Evolutionary conservation across 345 rosid species (phyloP).

Genomic region (Brassica incana): DNA sequence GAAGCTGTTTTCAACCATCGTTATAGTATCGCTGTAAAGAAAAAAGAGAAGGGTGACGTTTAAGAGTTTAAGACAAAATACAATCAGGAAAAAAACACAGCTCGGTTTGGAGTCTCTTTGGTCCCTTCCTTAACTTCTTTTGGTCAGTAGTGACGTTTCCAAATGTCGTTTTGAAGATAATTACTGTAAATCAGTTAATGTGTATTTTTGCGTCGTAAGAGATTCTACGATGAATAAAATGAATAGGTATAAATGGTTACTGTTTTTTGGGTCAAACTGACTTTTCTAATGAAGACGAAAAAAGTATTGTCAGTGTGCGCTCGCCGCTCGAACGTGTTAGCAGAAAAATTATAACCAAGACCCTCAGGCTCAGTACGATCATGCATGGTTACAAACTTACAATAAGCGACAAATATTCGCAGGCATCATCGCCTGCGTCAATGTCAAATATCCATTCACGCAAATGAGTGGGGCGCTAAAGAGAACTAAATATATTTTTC

Average conservation of each 20-base stretch:
- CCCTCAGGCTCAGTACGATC: background rate
- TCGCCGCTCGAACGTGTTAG: background rate
- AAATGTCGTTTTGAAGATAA: background rate
- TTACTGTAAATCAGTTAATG: background rate
- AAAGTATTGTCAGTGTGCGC: background rate
- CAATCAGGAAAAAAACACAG: background rate
- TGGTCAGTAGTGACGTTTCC: background rate
- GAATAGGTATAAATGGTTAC: background rate
- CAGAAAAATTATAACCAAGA: background rate
- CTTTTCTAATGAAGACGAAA: background rate
- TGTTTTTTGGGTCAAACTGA: background rate
- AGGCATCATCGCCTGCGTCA: background rate
- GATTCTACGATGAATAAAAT: no score
- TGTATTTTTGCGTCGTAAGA: no score
- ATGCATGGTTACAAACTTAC: background rate
- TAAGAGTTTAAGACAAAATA: background rate
- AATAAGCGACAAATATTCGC: background rate
- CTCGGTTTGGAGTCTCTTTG: background rate
- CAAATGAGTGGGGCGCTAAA: background rate
- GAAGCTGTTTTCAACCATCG: slow-evolving; percentile 1
- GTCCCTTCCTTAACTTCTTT: background rate
- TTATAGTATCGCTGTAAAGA: background rate
- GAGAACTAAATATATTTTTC: background rate
- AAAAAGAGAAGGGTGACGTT: background rate
- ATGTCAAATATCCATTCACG: background rate